Base-by-base conservation (phyloP, 768 basidiomycete species). In the Mycena galericulata region DNA sequence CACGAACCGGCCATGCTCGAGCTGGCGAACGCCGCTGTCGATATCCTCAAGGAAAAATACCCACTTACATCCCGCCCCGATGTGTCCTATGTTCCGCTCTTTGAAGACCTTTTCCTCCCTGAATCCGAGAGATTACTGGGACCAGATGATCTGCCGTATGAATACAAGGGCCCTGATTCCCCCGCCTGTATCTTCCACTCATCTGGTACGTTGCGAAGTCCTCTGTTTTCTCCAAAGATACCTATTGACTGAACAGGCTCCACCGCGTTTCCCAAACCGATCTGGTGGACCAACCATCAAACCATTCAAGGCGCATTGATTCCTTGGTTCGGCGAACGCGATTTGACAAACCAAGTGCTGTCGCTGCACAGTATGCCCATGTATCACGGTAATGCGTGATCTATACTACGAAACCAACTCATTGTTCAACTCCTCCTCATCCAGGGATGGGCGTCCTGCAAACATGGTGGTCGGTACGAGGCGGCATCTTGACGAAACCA, bases 181-280 rank as follows among this genome's bases (percentile, higher is more conserved):
- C 40, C 45, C 8, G 56, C 51, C 5, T 40, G 70, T 41, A 79
- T 77, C 40, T 63, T 82, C 3, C 81, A 82, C 62, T 83, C 81
- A 0, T 81, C 82, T 0, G 80, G 80, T 46, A 47, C 15, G 68
- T 41, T n/a, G n/a, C n/a, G n/a, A n/a, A 38, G 18, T 40, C 22
- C n/a, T n/a, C 18, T 22, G 15, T 27, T 20, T 4, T 1, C n/a
- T n/a, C n/a, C n/a, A n/a, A 38, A 30, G 14, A 14, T 29, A 10
- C 22, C 36, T 2, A 22, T 17, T 18, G 38, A 11, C 5, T 38
- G 3, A n/a, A n/a, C 34, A 71, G 77, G 70, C 41, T 73, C 70
- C 3, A 74, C 74, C 7, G 67, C 74, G 1, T 73, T 72, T 36
- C 75, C 74, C 1, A 73, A 75, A 59, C 75, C 78, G 2, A 74